Percentiles rank a stretch among this genome's conserved stretches.
Conservation (phyloP, 2,329 filamentous ascomycete species). For the Tolypocladium capitatum region DNA sequence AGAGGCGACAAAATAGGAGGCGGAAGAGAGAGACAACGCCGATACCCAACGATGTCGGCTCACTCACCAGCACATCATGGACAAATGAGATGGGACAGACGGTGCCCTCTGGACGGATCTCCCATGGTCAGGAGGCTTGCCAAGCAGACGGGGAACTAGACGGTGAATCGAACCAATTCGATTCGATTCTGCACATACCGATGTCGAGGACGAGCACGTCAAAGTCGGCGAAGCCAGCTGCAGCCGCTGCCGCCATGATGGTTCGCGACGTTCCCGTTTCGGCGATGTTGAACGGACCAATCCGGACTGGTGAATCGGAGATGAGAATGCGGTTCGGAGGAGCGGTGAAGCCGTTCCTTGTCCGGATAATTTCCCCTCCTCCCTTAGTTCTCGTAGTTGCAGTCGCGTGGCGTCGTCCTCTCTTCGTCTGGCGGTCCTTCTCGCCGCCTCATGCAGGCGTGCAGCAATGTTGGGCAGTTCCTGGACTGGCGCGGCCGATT, state of each 20-base stretch:
- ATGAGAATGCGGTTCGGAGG: neutral
- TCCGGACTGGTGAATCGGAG: neutral
- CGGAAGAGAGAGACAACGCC: neutral
- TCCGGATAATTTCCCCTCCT: neutral
- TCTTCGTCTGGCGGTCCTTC: neutral
- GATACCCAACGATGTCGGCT: neutral
- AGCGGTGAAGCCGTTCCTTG: neutral
- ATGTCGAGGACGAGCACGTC: slow-evolving; percentile 24
- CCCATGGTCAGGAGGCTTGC: neutral
- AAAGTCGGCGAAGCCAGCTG: slow-evolving; percentile 14
- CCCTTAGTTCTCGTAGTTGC: neutral
- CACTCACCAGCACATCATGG: slow-evolving; percentile 66
- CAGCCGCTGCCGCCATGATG: slow-evolving; percentile 6
- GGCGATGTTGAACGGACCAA: neutral
- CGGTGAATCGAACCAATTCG: neutral
- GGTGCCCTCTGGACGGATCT: slow-evolving; percentile 50
- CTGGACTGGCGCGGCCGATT: neutral
- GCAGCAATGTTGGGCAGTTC: too few relatives aligned
- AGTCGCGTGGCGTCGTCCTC: neutral
- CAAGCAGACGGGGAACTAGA: neutral
- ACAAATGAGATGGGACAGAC: slow-evolving; percentile 77
- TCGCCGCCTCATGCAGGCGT: too few relatives aligned
- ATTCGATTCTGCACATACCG: slow-evolving; percentile 13
- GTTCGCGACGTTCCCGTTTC: neutral
- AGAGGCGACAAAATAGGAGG: neutral